A percentile compares a stretch with the other conserved stretches of the same genome.
Conservation (phyloP, 1,284 basidiomycete species). For the Apiotrichum sp. region DNA sequence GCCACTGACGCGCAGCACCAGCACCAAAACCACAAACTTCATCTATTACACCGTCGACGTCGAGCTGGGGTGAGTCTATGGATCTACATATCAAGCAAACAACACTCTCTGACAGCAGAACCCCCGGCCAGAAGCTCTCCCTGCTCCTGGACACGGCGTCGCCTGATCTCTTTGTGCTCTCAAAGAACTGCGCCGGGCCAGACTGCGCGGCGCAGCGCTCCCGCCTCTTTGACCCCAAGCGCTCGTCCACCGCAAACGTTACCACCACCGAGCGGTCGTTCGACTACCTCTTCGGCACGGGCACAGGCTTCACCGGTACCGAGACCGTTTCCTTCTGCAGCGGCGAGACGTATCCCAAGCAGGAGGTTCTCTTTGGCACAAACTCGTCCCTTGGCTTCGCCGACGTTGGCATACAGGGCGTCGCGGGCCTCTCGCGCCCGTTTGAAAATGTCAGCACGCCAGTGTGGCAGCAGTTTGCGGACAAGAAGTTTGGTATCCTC, state of each 20-base stretch:
- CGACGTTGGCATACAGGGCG: not conserved
- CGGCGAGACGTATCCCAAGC: not conserved
- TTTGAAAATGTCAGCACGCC: not conserved
- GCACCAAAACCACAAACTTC: not conserved
- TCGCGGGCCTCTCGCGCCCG: not conserved
- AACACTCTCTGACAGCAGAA: not conserved
- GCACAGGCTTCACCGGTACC: not conserved
- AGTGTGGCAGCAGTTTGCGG: not conserved
- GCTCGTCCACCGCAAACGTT: not conserved
- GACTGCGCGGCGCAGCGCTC: not conserved
- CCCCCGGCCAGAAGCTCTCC: not conserved
- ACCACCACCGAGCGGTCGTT: not conserved
- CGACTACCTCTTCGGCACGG: not conserved
- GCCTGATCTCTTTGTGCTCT: not conserved
- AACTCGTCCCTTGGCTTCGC: not conserved
- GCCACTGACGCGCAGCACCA: not conserved
- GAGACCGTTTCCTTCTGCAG: not conserved
- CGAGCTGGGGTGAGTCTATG: not conserved
- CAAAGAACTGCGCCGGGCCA: not conserved
- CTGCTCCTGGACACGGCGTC: not conserved
- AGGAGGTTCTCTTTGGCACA: not conserved
- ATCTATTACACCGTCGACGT: not conserved
- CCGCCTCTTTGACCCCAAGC: not conserved
- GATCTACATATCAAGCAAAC: no score
- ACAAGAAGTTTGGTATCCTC: not conserved